Conservation (phyloP, 345 rosid genomes). For the Bruguiera sexangula region DNA sequence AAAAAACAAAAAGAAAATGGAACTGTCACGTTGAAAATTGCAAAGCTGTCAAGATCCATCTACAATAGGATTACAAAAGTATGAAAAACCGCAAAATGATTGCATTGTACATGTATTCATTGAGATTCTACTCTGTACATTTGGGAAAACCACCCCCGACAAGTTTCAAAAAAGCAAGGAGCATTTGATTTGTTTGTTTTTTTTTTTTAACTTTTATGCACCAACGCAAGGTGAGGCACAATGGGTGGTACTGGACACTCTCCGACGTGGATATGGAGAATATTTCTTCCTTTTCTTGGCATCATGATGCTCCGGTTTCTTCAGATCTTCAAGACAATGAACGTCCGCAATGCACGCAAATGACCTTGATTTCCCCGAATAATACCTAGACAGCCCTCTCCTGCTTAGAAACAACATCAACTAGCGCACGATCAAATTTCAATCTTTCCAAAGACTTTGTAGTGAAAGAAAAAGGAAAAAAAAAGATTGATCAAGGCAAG, state of each 20-base stretch:
- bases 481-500: not conserved
- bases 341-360: conserved; percentile 62
- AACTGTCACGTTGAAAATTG: too few species aligned
- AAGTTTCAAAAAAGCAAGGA: not conserved
- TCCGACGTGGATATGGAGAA: conserved; percentile 47
- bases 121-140: not conserved
- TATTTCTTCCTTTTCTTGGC: conserved; percentile 58
- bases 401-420: conserved; percentile 25
- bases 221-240: conserved; percentile 36
- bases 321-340: conserved; percentile 62
- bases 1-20: too few species aligned
- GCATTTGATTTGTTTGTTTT: not conserved
- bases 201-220: not conserved
- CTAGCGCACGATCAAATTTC: not conserved
- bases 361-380: conserved; percentile 74
- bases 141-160: not conserved
- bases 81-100: too few species aligned
- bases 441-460: not conserved
- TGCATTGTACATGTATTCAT: too few species aligned
- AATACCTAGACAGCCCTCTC: conserved; percentile 76
- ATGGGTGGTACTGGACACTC: conserved; percentile 45
- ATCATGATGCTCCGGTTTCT: conserved; percentile 50
- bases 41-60: too few species aligned
- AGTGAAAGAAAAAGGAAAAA: not conserved
- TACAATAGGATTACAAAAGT: too few species aligned